Evolutionary conservation across 2,329 filamentous ascomycete genomes (phyloP).

Genomic region (Capronia epimyces): DNA sequence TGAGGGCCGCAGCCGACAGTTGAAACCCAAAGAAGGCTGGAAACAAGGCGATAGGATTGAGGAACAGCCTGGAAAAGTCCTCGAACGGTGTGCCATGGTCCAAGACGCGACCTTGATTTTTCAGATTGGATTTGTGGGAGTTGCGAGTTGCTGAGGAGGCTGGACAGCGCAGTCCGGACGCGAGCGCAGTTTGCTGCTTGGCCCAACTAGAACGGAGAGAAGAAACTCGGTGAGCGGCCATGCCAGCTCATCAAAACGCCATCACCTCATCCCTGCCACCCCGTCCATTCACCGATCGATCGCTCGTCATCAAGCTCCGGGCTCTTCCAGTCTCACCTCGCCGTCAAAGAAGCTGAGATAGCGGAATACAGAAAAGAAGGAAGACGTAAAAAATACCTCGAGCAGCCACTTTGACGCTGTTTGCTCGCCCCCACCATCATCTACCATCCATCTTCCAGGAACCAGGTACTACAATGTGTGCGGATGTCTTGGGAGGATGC

Average conservation of each 20-base stretch:
- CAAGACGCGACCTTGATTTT: neutral
- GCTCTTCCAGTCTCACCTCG: neutral
- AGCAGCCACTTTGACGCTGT: neutral
- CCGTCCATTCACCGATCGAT: neutral
- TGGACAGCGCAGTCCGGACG: neutral
- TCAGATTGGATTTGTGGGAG: no score
- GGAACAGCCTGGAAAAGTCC: constrained; percentile 5
- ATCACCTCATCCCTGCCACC: neutral
- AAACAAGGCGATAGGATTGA: constrained; percentile 4
- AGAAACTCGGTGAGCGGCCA: neutral
- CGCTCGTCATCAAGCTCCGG: neutral
- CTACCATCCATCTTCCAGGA: constrained; percentile 7
- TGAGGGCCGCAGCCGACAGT: constrained; percentile 9
- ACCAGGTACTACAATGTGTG: constrained; percentile 5
- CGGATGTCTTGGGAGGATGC: neutral
- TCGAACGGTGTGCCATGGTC: constrained; percentile 15
- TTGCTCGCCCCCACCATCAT: constrained; percentile 1
- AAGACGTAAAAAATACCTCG: neutral
- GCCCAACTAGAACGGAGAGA: neutral
- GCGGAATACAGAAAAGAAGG: neutral
- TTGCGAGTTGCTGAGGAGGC: neutral
- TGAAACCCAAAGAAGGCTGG: constrained; percentile 1
- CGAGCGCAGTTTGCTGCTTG: constrained; percentile 7
- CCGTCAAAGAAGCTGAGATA: neutral
- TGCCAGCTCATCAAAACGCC: neutral